Percentiles rank a stretch among this genome's conserved stretches.
Evolutionary conservation across 176 grass and related monocot genomes (phyloP).

Genomic region (Rhipidocladum racemiflorum): DNA sequence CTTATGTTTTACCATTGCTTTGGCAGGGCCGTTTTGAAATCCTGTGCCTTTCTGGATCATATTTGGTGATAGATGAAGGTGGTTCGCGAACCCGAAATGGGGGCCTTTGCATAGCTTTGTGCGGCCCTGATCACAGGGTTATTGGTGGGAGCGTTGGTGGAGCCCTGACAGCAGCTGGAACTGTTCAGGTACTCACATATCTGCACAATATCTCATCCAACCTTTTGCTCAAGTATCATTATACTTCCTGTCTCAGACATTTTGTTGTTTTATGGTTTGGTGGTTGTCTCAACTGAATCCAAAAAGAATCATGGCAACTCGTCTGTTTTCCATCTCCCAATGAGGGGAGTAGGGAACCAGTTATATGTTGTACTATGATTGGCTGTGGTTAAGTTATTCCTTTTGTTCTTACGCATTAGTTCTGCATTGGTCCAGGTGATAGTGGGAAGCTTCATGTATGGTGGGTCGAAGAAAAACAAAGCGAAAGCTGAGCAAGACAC

Average conservation of each 20-base stretch:
- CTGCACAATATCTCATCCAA: not conserved
- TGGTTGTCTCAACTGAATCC: not conserved
- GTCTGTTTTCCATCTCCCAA: not conserved
- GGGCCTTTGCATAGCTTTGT: constrained; percentile 80
- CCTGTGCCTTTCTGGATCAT: constrained; percentile 85
- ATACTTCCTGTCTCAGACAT: not conserved
- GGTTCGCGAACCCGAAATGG: constrained; percentile 59
- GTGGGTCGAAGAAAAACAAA: constrained; percentile 63
- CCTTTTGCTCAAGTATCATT: not conserved
- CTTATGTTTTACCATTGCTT: constrained; percentile 23
- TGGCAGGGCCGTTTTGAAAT: constrained; percentile 91
- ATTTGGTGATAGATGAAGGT: constrained; percentile 62
- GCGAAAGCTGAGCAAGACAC: constrained; percentile 28
- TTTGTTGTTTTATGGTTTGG: not conserved
- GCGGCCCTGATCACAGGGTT: constrained; percentile 69
- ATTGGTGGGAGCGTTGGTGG: constrained; percentile 82
- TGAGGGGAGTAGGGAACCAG: not conserved
- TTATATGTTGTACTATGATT: not conserved
- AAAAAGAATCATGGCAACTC: not conserved
- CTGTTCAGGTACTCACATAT: constrained; percentile 65
- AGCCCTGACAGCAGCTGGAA: constrained; percentile 69
- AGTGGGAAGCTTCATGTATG: constrained; percentile 75
- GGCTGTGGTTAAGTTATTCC: not conserved
- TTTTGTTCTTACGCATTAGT: not conserved
- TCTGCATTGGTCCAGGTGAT: constrained; percentile 42